Conservation (phyloP, 1,284 basidiomycete species). For the Bjerkandera adusta region DNA sequence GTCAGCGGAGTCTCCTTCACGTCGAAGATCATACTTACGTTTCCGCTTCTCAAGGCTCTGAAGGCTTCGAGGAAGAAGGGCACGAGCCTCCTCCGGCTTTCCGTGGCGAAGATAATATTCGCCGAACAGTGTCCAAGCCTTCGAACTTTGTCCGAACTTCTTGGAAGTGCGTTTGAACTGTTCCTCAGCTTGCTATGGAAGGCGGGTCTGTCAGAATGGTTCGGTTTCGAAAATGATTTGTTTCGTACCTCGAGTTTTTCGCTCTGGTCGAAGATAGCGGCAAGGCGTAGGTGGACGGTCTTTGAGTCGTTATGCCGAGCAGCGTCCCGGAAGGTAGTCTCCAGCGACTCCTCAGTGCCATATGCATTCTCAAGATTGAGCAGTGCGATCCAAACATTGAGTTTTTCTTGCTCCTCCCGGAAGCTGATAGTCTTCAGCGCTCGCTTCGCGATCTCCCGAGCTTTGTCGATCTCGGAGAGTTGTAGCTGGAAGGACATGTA, state of each 20-base stretch:
- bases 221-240: neutral
- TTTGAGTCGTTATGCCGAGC: slow-evolving; percentile 90
- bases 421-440: slow-evolving; percentile 91
- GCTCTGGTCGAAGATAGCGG: slow-evolving; percentile 82
- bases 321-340: slow-evolving; percentile 87
- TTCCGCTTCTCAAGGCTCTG: slow-evolving; percentile 95
- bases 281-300: slow-evolving; percentile 82
- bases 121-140: slow-evolving; percentile 89
- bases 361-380: slow-evolving; percentile 96
- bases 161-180: slow-evolving; percentile 83
- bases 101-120: slow-evolving; percentile 78
- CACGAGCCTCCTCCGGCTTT: slow-evolving; percentile 78
- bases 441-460: slow-evolving; percentile 82
- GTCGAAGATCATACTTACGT: slow-evolving; percentile 55
- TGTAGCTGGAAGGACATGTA: slow-evolving; percentile 99
- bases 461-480: slow-evolving; percentile 93
- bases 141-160: slow-evolving; percentile 90
- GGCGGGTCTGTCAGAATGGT: neutral
- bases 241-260: slow-evolving; percentile 71
- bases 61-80: slow-evolving; percentile 84
- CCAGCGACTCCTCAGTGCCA: slow-evolving; percentile 81
- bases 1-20: neutral
- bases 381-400: slow-evolving; percentile 98
- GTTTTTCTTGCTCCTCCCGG: slow-evolving; percentile 93
- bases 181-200: slow-evolving; percentile 79